Evolutionary conservation across 2,329 filamentous ascomycete species (phyloP), one percentile per base, ranked within the genome.

Genomic region (Talaromyces sp.): DNA sequence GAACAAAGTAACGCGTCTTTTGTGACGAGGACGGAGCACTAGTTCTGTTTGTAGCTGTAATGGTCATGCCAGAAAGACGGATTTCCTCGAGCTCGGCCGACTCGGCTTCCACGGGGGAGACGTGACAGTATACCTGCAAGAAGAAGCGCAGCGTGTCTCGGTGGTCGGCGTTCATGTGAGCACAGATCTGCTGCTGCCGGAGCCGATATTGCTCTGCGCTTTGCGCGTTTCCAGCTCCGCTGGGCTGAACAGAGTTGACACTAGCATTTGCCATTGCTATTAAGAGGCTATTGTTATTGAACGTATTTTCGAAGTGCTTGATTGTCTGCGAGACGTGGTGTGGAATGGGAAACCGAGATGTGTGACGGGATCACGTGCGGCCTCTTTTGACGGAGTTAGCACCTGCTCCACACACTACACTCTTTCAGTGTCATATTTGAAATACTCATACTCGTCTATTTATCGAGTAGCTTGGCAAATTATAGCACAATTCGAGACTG

Each of bases 151-250:
- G 85, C 61, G 91, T 90, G 67, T 85, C 82, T 56, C 82, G 79
- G 77, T 96, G 93, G 74, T 93, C 89, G 50, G 80, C 79, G 78
- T 97, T 96, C 90, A 97, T 95, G 80, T 97, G 93, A 35, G 81
- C 81, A 70, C 93, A 84, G 73, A 91, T 87, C 61, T 87, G 85
- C 61, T 80, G 68, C 70, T 86, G 86, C 0, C 78, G 80, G 43
- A 26, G 14, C 14, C 49, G 49, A 51, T 51, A n/a, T 49, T 61
- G 55, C n/a, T 61, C 59, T 27, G 27, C 43, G 38, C 4, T 46
- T 24, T 60, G 32, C 24, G 49, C 49, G 14, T 27, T 27, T 27
- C n/a, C 41, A 46, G 24, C 24, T 26, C 11, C 49, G 21, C 17
- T 24, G 4, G 41, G 7, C 9, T 46, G 7, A 19, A 6, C 1